Base-by-base conservation (phyloP, 164 flowering plant species). In the Nelumbo lutea region DNA sequence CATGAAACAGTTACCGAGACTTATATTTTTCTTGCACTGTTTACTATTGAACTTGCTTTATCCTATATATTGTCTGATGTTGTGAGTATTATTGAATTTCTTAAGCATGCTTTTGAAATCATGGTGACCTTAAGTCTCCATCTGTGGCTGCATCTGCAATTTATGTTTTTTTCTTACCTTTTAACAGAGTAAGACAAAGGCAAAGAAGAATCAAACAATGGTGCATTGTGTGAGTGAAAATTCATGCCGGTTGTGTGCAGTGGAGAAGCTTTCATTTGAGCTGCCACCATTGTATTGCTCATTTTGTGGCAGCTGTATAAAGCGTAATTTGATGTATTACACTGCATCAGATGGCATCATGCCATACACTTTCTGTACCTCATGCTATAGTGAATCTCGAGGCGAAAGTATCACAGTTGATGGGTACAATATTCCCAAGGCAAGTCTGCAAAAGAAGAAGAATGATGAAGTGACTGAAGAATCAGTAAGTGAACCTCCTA, bases 231-330 rank as follows among this genome's bases (percentile, higher is more conserved):
- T 44, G 56, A 61, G 15, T 69, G 66, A 69, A 64, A 74, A 65
- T 44, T 65, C 66, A 13, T 74, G 77, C 61, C 69, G 53, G 53
- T 51, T 74, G 53, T 74, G 77, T 64, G 64, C 41, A 5, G 46
- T 14, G 42, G 73, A 74, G 47, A 74, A 69, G 5, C 69, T 69
- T 62, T 60, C 59, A 5, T 70, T 74, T 52, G 77, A 65, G 42
- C 69, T 62, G 39, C 70, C 77, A 13, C 70, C 66, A 15, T 65
- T 74, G 60, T 65, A 69, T 61, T 74, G 77, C 66, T 48, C 70
- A 6, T 11, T 42, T 4, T 74, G 73, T 61, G 69, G 69, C 65
- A 57, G 42, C 40, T 62, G 59, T 38, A 65, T 74, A 41, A 74
- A 70, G 73, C 68, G 66, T 9, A 74, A 74, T 40, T 52, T 47